Evolutionary conservation across 129 eudicot species (phyloP), one percentile per base, ranked within the genome.

Genomic region (Lactuca sativa): DNA sequence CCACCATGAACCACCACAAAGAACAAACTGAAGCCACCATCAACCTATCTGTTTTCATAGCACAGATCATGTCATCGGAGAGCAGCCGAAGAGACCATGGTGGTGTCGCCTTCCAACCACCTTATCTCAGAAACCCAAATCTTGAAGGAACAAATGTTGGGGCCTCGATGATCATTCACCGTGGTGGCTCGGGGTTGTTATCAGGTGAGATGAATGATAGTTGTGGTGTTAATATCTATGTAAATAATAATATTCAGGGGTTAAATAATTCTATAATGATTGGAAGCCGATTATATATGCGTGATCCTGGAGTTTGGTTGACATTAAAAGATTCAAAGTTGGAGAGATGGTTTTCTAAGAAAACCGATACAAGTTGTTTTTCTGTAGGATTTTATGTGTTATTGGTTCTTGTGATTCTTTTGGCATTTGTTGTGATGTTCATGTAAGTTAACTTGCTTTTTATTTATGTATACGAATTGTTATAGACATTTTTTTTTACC

Each of bases 161-260:
- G 8, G 88, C 96, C 18, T 6, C 83, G 0, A 86, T 86, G 95
- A 66, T 57, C 13, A 43, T 64, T 12, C 60, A 83, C 7, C 71
- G 74, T 11, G 52, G 52, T 47, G 78, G 72, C 54, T 56, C 67
- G 0, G 71, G 75, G 62, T 5, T 66, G 7, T 63, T 72, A 4
- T 57, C 77, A 4, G 82, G 77, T 15, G 86, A 81, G 67, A 40
- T 69, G 6, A 74, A 71, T 9, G 90, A 87, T 3, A 33, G 80
- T 62, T 80, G 88, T 55, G 82, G 82, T 64, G 53, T 86, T 70
- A 84, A 90, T 74, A 86, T 90, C 33, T 90, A 86, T 59, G 77
- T 90, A 51, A 84, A 77, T 74, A 90, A 84, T 78, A 88, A 86
- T 53, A 59, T 84, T 12, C 90, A 86, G 21, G 96, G 96, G 13